Base-by-base conservation (phyloP, 345 rosid species). In the Bretschneidera sinensis region DNA sequence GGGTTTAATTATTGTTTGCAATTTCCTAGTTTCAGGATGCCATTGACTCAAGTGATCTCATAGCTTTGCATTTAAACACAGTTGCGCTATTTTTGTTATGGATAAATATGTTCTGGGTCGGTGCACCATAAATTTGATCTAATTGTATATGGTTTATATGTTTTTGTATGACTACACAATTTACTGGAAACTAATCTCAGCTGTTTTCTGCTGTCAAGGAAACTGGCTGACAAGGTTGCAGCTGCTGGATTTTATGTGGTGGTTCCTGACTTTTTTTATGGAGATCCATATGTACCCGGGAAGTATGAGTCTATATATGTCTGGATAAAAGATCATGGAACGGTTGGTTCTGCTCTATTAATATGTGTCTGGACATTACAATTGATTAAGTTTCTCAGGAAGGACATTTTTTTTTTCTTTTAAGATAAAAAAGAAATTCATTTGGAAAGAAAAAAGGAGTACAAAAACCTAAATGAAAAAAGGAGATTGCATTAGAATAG, bases 161-260 rank as follows among this genome's bases (percentile, higher is more conserved):
- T n/a, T n/a, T n/a, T n/a, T n/a, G n/a, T 5, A 8, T 13, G 16
- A 2, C 21, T 5, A 11, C 51, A 11, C 17, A n/a, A 50, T 54
- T 28, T 17, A 18, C 16, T 43, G 15, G 47, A 17, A 2, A 18
- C 55, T 43, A 62, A 59, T 59, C 24, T 22, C 33, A n/a, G 1
- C 16, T 39, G 11, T 14, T 39, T 39, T 1, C 45, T 54, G n/a
- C n/a, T n/a, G n/a, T n/a, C n/a, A 59, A 82, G 92, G 81, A 77
- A 82, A 49, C 83, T 89, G 9, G 96, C 96, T 4, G 91, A 86
- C 70, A 86, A 89, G 77, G 78, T 86, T 71, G 92, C 91, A 33
- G 85, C 81, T 43, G 75, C 80, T 69, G 96, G 96, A 54, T 84
- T 63, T 74, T 82, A 68, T 69, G 96, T 81, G 69, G 91, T 72